Evolutionary conservation across 2,329 filamentous ascomycete species (phyloP).

Genomic region (Apiospora pterosperma): DNA sequence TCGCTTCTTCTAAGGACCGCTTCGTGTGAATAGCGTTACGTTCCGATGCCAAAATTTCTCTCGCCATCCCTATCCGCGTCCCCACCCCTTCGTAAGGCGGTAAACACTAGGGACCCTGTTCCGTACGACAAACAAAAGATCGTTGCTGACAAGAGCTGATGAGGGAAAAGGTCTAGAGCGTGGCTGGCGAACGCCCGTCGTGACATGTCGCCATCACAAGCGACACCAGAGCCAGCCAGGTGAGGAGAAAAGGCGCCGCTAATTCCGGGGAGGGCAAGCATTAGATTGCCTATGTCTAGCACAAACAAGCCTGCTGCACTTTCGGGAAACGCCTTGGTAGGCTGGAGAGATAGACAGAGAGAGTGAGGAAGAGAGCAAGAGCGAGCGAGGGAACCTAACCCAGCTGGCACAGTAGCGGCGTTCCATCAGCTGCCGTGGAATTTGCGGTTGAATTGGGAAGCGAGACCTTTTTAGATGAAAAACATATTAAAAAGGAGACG

Average conservation of each 20-base stretch:
- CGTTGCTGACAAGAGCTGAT: neutral
- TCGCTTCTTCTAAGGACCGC: neutral
- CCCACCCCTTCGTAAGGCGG: neutral
- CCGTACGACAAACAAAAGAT: neutral
- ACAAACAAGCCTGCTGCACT: neutral
- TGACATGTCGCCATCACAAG: neutral
- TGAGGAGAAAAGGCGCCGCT: neutral
- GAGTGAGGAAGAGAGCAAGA: no score
- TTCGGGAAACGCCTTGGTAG: neutral
- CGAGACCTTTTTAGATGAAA: conserved; percentile 37
- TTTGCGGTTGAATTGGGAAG: conserved; percentile 36
- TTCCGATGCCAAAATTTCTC: neutral
- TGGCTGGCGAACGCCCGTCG: neutral
- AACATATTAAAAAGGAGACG: conserved; percentile 33
- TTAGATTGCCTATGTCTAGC: neutral
- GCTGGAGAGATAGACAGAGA: neutral
- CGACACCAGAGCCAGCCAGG: neutral
- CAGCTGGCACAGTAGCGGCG: neutral
- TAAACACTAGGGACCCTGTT: neutral
- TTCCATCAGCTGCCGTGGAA: neutral
- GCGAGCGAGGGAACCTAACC: neutral
- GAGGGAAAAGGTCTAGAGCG: neutral
- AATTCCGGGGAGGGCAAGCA: no score
- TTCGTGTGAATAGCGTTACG: neutral
- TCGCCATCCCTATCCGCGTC: neutral